Conservation (phyloP, 306 rosid species). For the Rubus idaeus region DNA sequence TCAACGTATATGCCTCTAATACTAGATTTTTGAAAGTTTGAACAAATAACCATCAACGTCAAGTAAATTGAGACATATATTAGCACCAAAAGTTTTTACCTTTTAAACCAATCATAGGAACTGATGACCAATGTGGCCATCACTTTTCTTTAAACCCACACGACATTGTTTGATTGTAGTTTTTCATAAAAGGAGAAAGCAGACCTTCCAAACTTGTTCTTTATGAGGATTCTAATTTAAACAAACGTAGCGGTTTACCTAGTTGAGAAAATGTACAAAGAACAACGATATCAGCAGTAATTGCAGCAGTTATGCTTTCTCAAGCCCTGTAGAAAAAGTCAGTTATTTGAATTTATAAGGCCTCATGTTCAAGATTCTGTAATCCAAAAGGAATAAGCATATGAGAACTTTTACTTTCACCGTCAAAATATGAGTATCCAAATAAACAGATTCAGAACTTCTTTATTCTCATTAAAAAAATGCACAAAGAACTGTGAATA, state of each 20-base stretch:
- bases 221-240: background rate
- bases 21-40: background rate
- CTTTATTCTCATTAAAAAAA: background rate
- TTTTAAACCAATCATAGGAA: background rate
- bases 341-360: background rate
- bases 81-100: background rate
- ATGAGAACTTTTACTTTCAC: background rate
- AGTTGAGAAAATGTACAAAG: background rate
- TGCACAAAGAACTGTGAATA: background rate
- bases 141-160: background rate
- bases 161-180: background rate
- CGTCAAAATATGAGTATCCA: background rate
- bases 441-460: background rate
- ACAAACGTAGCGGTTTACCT: background rate
- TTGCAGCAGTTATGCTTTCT: background rate
- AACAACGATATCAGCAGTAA: background rate
- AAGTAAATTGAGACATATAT: background rate
- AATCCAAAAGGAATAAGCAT: background rate
- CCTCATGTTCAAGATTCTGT: background rate
- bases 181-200: background rate
- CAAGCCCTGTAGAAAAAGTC: conserved; percentile 1
- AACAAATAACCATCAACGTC: background rate
- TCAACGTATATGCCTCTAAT: background rate
- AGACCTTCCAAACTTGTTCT: background rate
- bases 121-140: background rate